Evolutionary conservation across 2,329 filamentous ascomycete species (phyloP), one percentile per base, ranked within the genome.

Genomic region (Penicillium corylophilum): DNA sequence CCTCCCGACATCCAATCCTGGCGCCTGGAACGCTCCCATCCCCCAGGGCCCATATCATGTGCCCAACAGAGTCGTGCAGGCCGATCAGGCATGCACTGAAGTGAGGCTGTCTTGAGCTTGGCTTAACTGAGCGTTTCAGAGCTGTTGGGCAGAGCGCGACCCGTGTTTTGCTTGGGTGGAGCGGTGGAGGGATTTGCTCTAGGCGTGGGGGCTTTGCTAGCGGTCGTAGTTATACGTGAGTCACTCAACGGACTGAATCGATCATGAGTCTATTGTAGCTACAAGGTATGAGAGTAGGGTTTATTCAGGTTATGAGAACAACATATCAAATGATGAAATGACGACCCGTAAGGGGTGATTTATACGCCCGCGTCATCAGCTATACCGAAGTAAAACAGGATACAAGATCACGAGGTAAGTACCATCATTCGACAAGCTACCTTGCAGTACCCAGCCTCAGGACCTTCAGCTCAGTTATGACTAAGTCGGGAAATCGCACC

Each of bases 41-140:
- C 16, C 15, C 18, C 18, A 16, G 35, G 35, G 16, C 35, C 35
- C 35, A 38, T 38, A 13, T 13, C 35, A 20, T 38, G 35, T 13
- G 35, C 35, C 35, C 35, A 20, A 38, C 16, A 38, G 16, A 38
- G 35, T 9, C 35, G 35, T 38, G 10, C 10, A 20, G 35, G 18
- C 35, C 35, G 35, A 56, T 58, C 53, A 58, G 55, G 55, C 53
- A 55, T 46, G 51, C 43, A 44, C 51, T 23, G 51, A 57, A 59
- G 56, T 59, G 56, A 59, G 56, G 56, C 56, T 59, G 46, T 50
- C 47, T 33, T 24, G 20, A 38, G 13, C 3, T n/a, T 7, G 12
- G 16, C 18, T 26, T 33, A 43, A 40, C 40, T 44, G 26, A 31
- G 28, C 56, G 54, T 53, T 56, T 53, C 51, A 57, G 51, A 46